Conservation (phyloP, 108 stramenopile genomes). For the Cyclotella distinguenda region DNA sequence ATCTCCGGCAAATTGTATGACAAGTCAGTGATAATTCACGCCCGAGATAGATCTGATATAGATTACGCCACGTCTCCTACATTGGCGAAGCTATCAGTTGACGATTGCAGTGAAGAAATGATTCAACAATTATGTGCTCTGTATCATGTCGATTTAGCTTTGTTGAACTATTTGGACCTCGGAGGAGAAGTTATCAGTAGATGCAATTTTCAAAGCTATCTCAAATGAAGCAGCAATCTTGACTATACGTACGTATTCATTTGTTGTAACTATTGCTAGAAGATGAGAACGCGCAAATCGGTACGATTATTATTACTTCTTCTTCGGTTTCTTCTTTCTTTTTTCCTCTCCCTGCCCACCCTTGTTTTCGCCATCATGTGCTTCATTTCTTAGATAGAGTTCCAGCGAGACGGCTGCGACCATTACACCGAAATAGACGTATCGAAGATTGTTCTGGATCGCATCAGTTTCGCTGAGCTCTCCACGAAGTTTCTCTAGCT, state of each 20-base stretch:
- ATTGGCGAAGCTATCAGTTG: slow-evolving; percentile 17
- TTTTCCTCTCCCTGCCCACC: not conserved
- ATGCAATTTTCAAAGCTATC: slow-evolving; percentile 6
- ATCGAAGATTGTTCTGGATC: too few relatives aligned
- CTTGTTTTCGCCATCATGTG: not conserved
- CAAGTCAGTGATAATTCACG: slow-evolving; percentile 5
- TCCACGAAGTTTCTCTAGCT: too few relatives aligned
- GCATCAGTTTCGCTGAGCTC: not conserved
- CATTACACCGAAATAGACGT: too few relatives aligned
- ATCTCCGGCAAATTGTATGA: not conserved
- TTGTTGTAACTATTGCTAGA: not conserved
- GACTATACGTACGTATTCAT: not conserved
- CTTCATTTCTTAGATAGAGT: too few relatives aligned
- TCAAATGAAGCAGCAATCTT: not conserved
- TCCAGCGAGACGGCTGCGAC: too few relatives aligned
- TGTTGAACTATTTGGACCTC: slow-evolving; percentile 33
- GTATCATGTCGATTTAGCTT: slow-evolving; percentile 33
- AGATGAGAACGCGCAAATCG: too few relatives aligned
- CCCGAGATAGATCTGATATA: slow-evolving; percentile 21
- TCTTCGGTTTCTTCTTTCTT: not conserved
- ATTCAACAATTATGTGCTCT: slow-evolving; percentile 15
- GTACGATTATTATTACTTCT: not conserved
- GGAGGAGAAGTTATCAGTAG: slow-evolving; percentile 14
- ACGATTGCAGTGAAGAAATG: slow-evolving; percentile 31
- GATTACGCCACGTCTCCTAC: slow-evolving; percentile 33